A percentile compares a stretch with the other conserved stretches of the same genome.
Conservation (phyloP, 371 early-diverging fungal species). For the Basidiobolus heterosporus region DNA sequence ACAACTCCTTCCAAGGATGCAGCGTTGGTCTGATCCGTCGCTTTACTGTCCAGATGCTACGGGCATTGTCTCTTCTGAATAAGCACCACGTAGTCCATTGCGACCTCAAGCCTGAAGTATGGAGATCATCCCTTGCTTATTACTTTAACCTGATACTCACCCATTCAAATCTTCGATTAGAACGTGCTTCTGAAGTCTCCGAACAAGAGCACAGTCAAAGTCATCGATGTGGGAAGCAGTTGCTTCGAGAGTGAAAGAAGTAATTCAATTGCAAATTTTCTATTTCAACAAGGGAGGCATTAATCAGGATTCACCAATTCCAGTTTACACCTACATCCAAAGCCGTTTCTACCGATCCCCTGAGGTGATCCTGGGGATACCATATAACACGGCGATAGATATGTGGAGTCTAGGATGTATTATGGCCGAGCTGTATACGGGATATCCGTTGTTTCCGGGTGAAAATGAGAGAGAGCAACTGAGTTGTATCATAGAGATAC, state of each 20-base stretch:
- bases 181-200: slow-evolving; percentile 63
- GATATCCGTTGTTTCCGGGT: slow-evolving; percentile 89
- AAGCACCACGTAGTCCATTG: slow-evolving; percentile 84
- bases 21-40: slow-evolving; percentile 60
- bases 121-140: too few relatives aligned
- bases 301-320: too few relatives aligned
- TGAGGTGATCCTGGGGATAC: slow-evolving; percentile 79
- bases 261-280: too few relatives aligned
- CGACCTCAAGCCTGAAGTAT: slow-evolving; percentile 91
- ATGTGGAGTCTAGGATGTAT: slow-evolving; percentile 99
- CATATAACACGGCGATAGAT: slow-evolving; percentile 87
- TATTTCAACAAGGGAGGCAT: too few relatives aligned
- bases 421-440: slow-evolving; percentile 84
- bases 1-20: slow-evolving; percentile 81
- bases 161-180: slow-evolving; percentile 33
- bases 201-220: slow-evolving; percentile 69
- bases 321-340: slow-evolving; percentile 94
- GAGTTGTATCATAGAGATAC: slow-evolving; percentile 81
- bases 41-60: slow-evolving; percentile 73
- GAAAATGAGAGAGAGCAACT: slow-evolving; percentile 92
- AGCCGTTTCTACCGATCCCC: slow-evolving; percentile 94
- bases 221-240: slow-evolving; percentile 96
- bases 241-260: slow-evolving; percentile 65
- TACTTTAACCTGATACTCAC: too few relatives aligned
- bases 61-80: slow-evolving; percentile 59